Percentiles rank a stretch among this genome's conserved stretches.
phyloP scores from a whole-genome alignment of 768 basidiomycete species.

The Kwoniella europaea region DNA sequence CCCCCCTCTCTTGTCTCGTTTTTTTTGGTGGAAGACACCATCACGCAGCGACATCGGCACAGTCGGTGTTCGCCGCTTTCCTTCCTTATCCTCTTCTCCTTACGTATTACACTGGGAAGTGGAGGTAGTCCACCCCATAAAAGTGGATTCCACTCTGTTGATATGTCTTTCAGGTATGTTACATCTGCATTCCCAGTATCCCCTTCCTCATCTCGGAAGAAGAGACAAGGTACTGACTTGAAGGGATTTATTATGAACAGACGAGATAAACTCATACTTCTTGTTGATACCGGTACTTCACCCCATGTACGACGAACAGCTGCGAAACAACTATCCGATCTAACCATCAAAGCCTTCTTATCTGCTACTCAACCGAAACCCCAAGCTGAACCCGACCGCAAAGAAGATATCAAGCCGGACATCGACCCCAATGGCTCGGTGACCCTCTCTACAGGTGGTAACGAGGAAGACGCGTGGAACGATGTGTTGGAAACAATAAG shows the following conservation, averaged over 20 bases:
- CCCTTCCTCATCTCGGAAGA: too few relatives aligned
- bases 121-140: conserved; percentile 32
- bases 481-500: conserved; percentile 83
- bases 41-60: neutral
- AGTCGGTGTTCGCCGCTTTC: neutral
- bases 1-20: too few relatives aligned
- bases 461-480: conserved; percentile 70
- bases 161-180: conserved; percentile 41
- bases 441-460: conserved; percentile 23
- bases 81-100: neutral
- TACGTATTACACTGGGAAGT: conserved; percentile 5
- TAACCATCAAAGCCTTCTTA: conserved; percentile 83
- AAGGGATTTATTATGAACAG: conserved; percentile 59
- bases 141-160: neutral
- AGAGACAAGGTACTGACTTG: neutral
- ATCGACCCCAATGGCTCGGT: conserved; percentile 6
- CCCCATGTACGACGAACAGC: conserved; percentile 89
- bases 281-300: conserved; percentile 94
- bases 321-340: conserved; percentile 90
- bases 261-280: conserved; percentile 93
- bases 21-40: too few relatives aligned
- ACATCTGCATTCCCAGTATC: neutral
- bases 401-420: conserved; percentile 25
- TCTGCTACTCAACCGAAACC: conserved; percentile 26
- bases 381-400: conserved; percentile 7